Evolutionary conservation across 768 basidiomycete genomes (phyloP), one percentile per base, ranked within the genome.

Genomic region (Tulasnella sp.): DNA sequence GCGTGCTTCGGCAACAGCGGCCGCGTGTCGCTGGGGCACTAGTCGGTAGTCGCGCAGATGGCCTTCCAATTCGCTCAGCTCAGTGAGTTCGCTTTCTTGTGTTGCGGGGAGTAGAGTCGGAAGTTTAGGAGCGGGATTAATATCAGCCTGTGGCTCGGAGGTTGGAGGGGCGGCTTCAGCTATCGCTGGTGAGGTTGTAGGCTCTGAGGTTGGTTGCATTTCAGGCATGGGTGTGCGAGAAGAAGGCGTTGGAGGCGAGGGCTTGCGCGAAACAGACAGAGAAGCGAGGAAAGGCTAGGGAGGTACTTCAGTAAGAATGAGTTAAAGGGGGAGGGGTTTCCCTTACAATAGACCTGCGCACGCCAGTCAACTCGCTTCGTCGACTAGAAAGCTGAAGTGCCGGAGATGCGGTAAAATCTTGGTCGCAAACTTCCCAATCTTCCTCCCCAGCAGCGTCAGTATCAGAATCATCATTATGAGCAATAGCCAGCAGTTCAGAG

Each of bases 401-500:
- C 28, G 31, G 76, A 44, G 54, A 37, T 2, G 48, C 42, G 8
- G 48, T 46, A 28, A 76, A 50, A 34, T 76, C 46, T 7, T 50
- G 12, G 28, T 44, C 31, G 76, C 34, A 76, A 9, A 24, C 46
- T 37, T 76, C 76, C 76, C 48, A 76, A 16, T 76, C 76, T 37
- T 50, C 6, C 28, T 76, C 76, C 16, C 76, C 76, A 34, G 54
- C 48, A 46, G 76, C 76, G 20, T 76, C 76, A 46, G 20, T 31
- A 40, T 76, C 76, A n/a, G 76, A 76, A 6, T 76, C 76, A 50
- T 76, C 54, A 22, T 76, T 40, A 12, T 54, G 41, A 46, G 54
- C 46, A n/a, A 76, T 42, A 20, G 76, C 41, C 1, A 76, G 48
- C 24, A 76, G 46, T 76, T 76, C 76, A 20, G 46, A 76, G 34